Evolutionary conservation across 2,329 filamentous ascomycete genomes (phyloP), one percentile per base, ranked within the genome.

Genomic region (Fusarium camptoceras): DNA sequence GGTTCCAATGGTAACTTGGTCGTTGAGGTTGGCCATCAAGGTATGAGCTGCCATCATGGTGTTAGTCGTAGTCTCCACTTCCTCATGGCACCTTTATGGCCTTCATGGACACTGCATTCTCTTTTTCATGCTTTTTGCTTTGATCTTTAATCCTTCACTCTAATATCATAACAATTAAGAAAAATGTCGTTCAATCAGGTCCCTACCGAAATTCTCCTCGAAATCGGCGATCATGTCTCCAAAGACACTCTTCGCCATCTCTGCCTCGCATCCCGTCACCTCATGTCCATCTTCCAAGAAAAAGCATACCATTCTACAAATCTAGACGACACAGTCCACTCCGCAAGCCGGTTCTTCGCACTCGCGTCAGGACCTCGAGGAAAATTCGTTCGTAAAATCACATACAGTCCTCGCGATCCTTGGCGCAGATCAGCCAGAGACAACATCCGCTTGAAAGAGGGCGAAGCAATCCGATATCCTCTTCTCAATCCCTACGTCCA

Each of bases 401-500:
- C 9, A 5, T 60, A 60, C 25, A 49, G 16, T 3, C 58, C 54
- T 6, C 58, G 24, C 25, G 42, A 60, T n/a, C 54, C 54, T 20
- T 60, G 58, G 54, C 22, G 47, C 2, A n/a, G 0, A 9, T 60
- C 15, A 41, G 24, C 47, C 9, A 30, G 11, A 9, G 28, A 31
- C 15, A 49, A 34, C 9, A 34, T 22, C 12, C 47, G 28, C 7
- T 7, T 49, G 28, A 34, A 34, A 2, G 3, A 24, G 24, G 28
- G 47, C 15, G 7, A 49, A 6, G 10, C 15, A 24, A 2, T 49
- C 12, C 18, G 44, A 20, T 47, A 28, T 14, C 44, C 44, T 7
- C 44, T 47, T 3, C 44, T 47, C 8, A 47, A 47, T 8, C 44
- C 44, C 0, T 20, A 47, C 2, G 44, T 47, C 0, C 44, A 47